A percentile compares a stretch with the other conserved stretches of the same genome.
Evolutionary conservation across 176 grass and related monocot species (phyloP).

Genomic region (Aechmea fasciata): DNA sequence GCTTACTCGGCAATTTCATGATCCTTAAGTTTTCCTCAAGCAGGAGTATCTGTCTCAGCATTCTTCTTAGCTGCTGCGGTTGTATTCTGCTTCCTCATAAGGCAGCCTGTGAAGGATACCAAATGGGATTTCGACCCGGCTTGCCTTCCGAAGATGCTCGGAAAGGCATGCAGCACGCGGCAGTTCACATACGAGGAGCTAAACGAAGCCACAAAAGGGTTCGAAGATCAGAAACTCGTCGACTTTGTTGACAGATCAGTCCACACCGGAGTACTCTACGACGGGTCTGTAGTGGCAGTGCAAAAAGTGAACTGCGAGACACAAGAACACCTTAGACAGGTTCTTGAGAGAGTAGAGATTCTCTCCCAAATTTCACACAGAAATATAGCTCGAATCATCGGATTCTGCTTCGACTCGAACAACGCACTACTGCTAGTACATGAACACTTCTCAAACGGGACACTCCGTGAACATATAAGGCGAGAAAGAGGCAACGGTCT

Average conservation of each 20-base stretch:
- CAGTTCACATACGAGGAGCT: slow-evolving; percentile 93
- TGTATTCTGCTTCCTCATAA: slow-evolving; percentile 63
- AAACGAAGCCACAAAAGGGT: slow-evolving; percentile 54
- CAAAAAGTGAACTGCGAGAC: slow-evolving; percentile 61
- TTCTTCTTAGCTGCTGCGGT: slow-evolving; percentile 50
- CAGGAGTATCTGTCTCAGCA: slow-evolving; percentile 57
- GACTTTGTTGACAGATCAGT: slow-evolving; percentile 38
- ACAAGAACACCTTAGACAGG: slow-evolving; percentile 32
- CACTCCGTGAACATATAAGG: slow-evolving; percentile 64
- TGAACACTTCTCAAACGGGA: slow-evolving; percentile 61
- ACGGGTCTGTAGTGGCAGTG: slow-evolving; percentile 64
- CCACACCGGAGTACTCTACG: slow-evolving; percentile 49
- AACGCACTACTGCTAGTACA: slow-evolving; percentile 65
- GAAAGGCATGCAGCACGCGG: slow-evolving; percentile 37
- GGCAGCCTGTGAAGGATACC: slow-evolving; percentile 47
- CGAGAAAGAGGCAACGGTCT: slow-evolving; percentile 38
- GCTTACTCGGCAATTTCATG: too few species aligned
- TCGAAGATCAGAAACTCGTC: slow-evolving; percentile 39
- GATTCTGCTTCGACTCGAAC: slow-evolving; percentile 66
- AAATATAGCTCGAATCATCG: slow-evolving; percentile 67
- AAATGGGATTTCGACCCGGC: slow-evolving; percentile 52
- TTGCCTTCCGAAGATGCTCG: slow-evolving; percentile 82
- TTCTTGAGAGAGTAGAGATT: slow-evolving; percentile 54
- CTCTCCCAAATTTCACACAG: slow-evolving; percentile 52
- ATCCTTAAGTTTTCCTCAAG: neutral